phyloP scores from a whole-genome alignment of 257 asterid genomes.

The Datura wrightii region DNA sequence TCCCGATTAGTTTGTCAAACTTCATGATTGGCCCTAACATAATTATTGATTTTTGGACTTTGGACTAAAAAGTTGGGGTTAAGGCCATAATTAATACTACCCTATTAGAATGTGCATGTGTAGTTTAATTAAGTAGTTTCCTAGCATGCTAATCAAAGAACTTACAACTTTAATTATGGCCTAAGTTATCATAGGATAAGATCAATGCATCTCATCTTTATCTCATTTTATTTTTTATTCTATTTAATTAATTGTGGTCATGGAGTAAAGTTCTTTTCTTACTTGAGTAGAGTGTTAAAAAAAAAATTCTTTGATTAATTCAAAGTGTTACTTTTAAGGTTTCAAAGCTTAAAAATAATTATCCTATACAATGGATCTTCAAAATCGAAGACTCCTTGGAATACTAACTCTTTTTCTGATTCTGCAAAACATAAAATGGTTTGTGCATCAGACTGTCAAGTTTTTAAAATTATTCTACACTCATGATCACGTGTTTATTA shows the following conservation, averaged over 20 bases:
- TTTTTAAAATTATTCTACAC: neutral
- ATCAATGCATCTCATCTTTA: constrained; percentile 28
- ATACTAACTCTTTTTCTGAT: too few species aligned
- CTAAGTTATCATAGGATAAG: constrained; percentile 20
- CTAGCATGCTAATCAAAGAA: constrained; percentile 33
- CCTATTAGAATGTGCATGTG: constrained; percentile 28
- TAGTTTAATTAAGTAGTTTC: constrained; percentile 25
- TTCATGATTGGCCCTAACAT: neutral
- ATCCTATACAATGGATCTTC: constrained; percentile 5
- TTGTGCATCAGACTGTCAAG: too few species aligned
- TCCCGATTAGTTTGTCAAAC: too few species aligned
- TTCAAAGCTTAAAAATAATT: neutral
- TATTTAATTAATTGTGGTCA: neutral
- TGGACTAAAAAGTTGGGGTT: neutral
- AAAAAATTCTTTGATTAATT: neutral
- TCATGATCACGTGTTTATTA: neutral
- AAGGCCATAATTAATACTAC: neutral
- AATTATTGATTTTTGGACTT: constrained; percentile 25
- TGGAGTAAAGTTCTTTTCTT: neutral
- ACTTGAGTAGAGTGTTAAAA: neutral
- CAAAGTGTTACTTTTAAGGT: constrained; percentile 21
- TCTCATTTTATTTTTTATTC: neutral
- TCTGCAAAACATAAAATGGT: too few species aligned
- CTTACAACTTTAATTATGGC: constrained; percentile 25
- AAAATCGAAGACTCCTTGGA: too few species aligned